These are phyloP conservation scores for Henckelia pumila DNA, from an alignment of 257 asterid genomes.

Conservation along the genomic window DNA sequence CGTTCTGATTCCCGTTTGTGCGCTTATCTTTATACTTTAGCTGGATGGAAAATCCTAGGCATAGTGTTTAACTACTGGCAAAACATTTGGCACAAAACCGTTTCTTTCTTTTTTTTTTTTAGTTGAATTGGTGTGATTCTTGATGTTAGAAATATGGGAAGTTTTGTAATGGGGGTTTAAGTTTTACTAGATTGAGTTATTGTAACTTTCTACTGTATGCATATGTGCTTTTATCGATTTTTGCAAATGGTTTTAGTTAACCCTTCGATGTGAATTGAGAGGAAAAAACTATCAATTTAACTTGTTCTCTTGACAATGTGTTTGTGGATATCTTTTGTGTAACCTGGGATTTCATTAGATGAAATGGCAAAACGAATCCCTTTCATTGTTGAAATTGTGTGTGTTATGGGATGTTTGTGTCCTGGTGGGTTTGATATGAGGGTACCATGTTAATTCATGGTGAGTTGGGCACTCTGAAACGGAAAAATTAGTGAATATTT, in stretches of 20 bases:
- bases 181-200: neutral
- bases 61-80: conserved; percentile 6
- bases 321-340: neutral
- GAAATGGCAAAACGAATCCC: neutral
- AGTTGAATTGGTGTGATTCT: conserved; percentile 11
- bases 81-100: neutral
- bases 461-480: conserved; percentile 8
- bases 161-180: conserved; percentile 13
- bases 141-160: neutral
- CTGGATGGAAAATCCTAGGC: conserved; percentile 7
- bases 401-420: conserved; percentile 1
- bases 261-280: neutral
- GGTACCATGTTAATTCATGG: neutral
- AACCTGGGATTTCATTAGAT: conserved; percentile 9
- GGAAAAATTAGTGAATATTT: neutral
- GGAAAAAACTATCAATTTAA: neutral
- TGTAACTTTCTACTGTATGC: conserved; percentile 17
- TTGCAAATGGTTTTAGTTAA: neutral
- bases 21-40: neutral
- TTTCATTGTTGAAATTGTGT: conserved; percentile 12
- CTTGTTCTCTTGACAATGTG: neutral
- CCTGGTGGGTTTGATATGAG: neutral
- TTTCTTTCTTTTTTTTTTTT: too few relatives aligned
- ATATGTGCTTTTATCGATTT: neutral
- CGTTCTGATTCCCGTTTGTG: neutral